phyloP scores from a whole-genome alignment of 805 yeast genomes.

The Myxozyma geophila region DNA sequence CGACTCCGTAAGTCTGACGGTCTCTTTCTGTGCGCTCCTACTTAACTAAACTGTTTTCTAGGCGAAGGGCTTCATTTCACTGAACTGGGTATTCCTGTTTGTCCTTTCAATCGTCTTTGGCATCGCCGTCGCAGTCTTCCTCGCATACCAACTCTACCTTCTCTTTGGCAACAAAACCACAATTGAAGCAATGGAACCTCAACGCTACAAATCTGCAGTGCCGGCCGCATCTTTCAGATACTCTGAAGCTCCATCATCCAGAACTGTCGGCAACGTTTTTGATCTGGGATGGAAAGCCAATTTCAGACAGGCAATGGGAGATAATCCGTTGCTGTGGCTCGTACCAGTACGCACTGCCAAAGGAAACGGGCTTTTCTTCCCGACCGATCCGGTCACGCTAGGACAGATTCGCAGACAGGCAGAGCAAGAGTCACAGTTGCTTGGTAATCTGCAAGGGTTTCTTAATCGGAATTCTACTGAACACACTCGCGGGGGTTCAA shows the following conservation, averaged over 20 bases:
- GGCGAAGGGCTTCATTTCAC: slow-evolving; percentile 52
- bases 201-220: slow-evolving; percentile 46
- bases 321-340: slow-evolving; percentile 65
- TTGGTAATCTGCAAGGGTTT: slow-evolving; percentile 23
- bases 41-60: neutral
- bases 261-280: slow-evolving; percentile 66
- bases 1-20: slow-evolving; percentile 42
- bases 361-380: slow-evolving; percentile 46
- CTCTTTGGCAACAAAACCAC: slow-evolving; percentile 74
- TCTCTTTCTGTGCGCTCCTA: neutral
- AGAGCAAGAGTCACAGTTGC: slow-evolving; percentile 41
- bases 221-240: slow-evolving; percentile 45
- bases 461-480: slow-evolving; percentile 13
- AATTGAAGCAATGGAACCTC: slow-evolving; percentile 62
- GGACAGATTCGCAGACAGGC: slow-evolving; percentile 44
- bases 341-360: slow-evolving; percentile 59
- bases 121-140: slow-evolving; percentile 62
- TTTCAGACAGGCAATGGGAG: slow-evolving; percentile 78
- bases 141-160: slow-evolving; percentile 55
- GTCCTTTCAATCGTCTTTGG: slow-evolving; percentile 58
- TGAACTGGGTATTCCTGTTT: slow-evolving; percentile 65
- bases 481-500: neutral
- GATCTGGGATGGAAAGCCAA: slow-evolving; percentile 70
- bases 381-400: slow-evolving; percentile 42
- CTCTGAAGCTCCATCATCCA: slow-evolving; percentile 51